phyloP scores from a whole-genome alignment of 257 asterid species.

The Prunella vulgaris region DNA sequence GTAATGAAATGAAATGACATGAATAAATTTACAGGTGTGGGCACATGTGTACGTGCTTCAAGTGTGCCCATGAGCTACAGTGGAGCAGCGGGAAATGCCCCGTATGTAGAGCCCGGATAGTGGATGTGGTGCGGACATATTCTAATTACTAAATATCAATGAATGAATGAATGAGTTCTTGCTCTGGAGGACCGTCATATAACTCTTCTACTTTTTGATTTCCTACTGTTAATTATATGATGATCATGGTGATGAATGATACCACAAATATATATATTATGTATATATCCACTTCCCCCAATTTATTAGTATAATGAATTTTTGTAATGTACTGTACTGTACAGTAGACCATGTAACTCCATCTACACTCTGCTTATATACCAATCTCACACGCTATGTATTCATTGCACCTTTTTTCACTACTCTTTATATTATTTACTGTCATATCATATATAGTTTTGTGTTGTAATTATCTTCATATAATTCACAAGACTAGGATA shows the following conservation, averaged over 20 bases:
- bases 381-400: neutral
- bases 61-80: constrained; percentile 72
- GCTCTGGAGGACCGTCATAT: constrained; percentile 31
- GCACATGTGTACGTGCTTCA: constrained; percentile 88
- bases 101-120: constrained; percentile 63
- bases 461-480: too few species aligned
- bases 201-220: neutral
- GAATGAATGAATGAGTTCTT: constrained; percentile 31
- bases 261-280: neutral
- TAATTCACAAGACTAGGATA: too few species aligned
- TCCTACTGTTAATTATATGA: neutral
- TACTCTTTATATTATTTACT: too few species aligned
- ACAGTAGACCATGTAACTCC: too few species aligned
- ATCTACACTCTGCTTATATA: neutral
- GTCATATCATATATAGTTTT: too few species aligned
- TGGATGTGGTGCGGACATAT: constrained; percentile 59
- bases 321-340: neutral
- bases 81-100: constrained; percentile 73
- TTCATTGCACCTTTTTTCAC: neutral
- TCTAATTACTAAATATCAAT: constrained; percentile 12
- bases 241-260: neutral
- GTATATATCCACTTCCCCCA: neutral
- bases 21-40: constrained; percentile 57
- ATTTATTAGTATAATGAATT: neutral
- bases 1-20: too few species aligned